Evolutionary conservation across 164 flowering plant genomes (phyloP), one percentile per base, ranked within the genome.

Genomic region (Piper betle): DNA sequence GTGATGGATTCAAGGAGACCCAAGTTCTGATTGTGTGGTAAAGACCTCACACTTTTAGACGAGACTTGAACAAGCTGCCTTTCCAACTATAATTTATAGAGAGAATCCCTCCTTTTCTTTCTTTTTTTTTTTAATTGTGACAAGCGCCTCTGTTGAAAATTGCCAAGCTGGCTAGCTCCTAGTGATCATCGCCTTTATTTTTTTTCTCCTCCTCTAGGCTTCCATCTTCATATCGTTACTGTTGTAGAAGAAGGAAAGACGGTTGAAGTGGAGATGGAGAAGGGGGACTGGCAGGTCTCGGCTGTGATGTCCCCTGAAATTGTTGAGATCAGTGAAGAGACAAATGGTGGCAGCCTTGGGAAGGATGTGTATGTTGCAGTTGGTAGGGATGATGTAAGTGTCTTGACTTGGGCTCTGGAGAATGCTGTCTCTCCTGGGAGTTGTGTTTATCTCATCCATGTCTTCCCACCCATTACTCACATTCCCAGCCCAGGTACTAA

Each of bases 401-500:
- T 79, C 9, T 59, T 91, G 50, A 78, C 77, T 73, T 91, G 96
- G 96, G 81, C 82, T 53, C 77, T 91, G 59, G 78, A 82, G 72
- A 83, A 83, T 58, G 70, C 52, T 48, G 77, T 76, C 18, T 48
- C 59, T 0, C 82, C 91, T 0, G 82, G 77, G 18, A 59, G 71
- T 58, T 64, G 84, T 3, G 76, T 91, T 42, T 83, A 74, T 61
- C 89, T 91, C 41, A 72, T 91, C 62, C 96, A 88, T 81, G 84
- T 88, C 52, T 86, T 74, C 62, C 78, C 88, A 52, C 85, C 90
- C 4, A n/a, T 88, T 53, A 69, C 77, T 40, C 71, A 70, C 65
- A 79, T 88, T 62, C 71, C 82, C 2, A 86, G 94, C 4, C 96
- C 97, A 9, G 91, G 97, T 91, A 73, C 39, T 54, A n/a, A 46